A percentile compares a stretch with the other conserved stretches of the same genome.
Evolutionary conservation across 345 rosid genomes (phyloP).

Genomic region (Gossypium arboreum): DNA sequence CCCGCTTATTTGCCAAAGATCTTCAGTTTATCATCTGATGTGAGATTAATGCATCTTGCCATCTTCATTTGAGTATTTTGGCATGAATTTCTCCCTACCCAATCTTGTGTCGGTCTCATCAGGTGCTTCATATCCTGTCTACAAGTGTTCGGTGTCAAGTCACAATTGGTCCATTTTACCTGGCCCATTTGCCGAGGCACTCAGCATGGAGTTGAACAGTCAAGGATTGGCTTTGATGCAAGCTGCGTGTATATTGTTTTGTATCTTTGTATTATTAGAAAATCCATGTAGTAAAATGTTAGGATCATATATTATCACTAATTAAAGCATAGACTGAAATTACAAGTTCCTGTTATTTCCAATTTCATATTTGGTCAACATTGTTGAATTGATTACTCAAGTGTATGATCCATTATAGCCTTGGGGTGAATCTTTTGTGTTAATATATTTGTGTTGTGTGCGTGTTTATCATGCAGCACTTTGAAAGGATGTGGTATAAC

Average conservation of each 20-base stretch:
- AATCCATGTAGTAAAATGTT: neutral
- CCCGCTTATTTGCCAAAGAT: too few relatives aligned
- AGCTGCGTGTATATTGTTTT: neutral
- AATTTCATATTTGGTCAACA: neutral
- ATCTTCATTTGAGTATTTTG: too few relatives aligned
- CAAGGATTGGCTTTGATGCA: neutral
- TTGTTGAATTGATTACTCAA: neutral
- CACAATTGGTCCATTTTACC: too few relatives aligned
- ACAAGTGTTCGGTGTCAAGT: too few relatives aligned
- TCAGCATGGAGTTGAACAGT: too few relatives aligned
- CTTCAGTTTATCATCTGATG: too few relatives aligned
- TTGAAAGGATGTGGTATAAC: conserved; percentile 83
- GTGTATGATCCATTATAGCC: neutral
- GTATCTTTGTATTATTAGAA: neutral
- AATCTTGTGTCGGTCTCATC: too few relatives aligned
- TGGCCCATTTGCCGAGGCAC: too few relatives aligned
- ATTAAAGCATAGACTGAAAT: neutral
- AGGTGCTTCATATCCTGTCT: too few relatives aligned
- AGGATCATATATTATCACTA: neutral
- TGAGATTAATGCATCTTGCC: too few relatives aligned
- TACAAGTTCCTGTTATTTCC: neutral
- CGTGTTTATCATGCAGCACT: conserved; percentile 47
- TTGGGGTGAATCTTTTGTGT: neutral
- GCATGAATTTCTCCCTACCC: too few relatives aligned
- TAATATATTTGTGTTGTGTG: neutral